phyloP scores from a whole-genome alignment of 805 yeast genomes.

The Spathaspora arborariae region DNA sequence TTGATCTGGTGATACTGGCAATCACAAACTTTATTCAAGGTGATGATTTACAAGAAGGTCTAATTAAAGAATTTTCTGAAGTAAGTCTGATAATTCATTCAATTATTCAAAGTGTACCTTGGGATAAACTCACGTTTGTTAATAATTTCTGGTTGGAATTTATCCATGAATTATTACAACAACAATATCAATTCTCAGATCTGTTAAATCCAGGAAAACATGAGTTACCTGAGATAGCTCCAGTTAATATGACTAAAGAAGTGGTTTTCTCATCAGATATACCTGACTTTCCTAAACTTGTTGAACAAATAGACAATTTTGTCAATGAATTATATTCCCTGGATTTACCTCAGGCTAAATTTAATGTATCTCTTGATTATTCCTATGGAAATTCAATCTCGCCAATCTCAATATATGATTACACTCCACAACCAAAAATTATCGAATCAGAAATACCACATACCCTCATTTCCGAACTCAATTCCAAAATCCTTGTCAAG shows the following conservation, averaged over 20 bases:
- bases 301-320: not conserved
- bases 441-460: not conserved
- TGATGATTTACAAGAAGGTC: not conserved
- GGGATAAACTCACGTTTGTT: not conserved
- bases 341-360: no score
- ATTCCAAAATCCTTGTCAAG: conserved; percentile 11
- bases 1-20: not conserved
- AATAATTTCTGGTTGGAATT: not conserved
- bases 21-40: not conserved
- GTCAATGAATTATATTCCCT: not conserved
- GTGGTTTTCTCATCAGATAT: not conserved
- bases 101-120: not conserved
- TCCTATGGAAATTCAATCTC: no score
- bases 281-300: not conserved
- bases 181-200: not conserved
- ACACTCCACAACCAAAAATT: not conserved
- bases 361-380: no score
- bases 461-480: not conserved
- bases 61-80: not conserved
- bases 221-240: not conserved
- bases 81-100: not conserved
- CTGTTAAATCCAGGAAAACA: not conserved
- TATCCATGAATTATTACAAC: not conserved
- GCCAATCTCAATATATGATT: no score
- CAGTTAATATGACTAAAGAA: not conserved